These are phyloP conservation scores for Debaryomyces psychrophilus DNA, from an alignment of 1,139 yeast species.

Conservation along the genomic window DNA sequence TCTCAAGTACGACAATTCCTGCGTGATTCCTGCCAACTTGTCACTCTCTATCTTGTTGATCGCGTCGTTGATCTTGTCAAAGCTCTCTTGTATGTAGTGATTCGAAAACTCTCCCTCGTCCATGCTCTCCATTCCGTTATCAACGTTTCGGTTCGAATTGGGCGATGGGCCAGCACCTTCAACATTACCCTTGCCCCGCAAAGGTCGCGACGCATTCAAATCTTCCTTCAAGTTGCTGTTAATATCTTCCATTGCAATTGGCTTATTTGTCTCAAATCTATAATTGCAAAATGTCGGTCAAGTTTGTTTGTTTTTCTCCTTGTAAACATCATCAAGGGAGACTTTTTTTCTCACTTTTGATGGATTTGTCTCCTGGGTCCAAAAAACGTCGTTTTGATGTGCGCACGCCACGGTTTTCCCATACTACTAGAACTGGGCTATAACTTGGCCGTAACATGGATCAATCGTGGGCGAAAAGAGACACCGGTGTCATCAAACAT, in stretches of 20 bases:
- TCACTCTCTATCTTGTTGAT: slow-evolving; percentile 25
- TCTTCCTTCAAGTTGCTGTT: slow-evolving; percentile 10
- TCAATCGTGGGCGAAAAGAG: too few relatives aligned
- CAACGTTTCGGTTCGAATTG: neutral
- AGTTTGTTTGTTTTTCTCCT: slow-evolving; percentile 8
- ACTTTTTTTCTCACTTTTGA: slow-evolving; percentile 15
- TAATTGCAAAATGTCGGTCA: slow-evolving; percentile 24
- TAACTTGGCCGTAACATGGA: too few relatives aligned
- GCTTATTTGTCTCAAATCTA: slow-evolving; percentile 5
- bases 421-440: neutral
- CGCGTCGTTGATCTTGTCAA: slow-evolving; percentile 14
- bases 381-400: neutral
- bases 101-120: slow-evolving; percentile 8
- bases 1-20: slow-evolving; percentile 41
- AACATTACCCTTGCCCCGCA: slow-evolving; percentile 6
- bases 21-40: slow-evolving; percentile 28
- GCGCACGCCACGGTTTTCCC: neutral
- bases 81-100: slow-evolving; percentile 15
- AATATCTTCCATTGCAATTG: slow-evolving; percentile 13
- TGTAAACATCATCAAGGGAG: slow-evolving; percentile 12
- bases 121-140: neutral
- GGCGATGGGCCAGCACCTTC: slow-evolving; percentile 1
- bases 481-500: too few relatives aligned
- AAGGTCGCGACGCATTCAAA: slow-evolving; percentile 2
- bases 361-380: slow-evolving; percentile 1